phyloP scores from a whole-genome alignment of 371 early-diverging fungal species.

The Mortierella sp. region DNA sequence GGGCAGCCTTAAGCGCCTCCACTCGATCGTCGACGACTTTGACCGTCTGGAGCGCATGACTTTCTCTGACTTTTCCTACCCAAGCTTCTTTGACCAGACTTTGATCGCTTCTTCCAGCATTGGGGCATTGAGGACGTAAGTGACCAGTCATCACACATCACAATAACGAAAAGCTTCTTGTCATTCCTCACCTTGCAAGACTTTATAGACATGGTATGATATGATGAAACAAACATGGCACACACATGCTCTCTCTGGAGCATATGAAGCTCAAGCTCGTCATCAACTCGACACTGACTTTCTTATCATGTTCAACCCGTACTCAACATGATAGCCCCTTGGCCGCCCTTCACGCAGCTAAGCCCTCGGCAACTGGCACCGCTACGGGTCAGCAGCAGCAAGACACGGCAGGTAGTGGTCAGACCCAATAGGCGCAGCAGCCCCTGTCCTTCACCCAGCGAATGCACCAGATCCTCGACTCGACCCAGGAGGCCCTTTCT shows the following conservation, averaged over 20 bases:
- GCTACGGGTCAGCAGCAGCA: not conserved
- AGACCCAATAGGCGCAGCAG: not conserved
- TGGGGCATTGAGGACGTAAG: not conserved
- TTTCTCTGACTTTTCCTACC: not conserved
- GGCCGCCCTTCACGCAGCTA: not conserved
- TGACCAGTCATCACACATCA: not conserved
- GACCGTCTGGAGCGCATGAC: conserved; percentile 6
- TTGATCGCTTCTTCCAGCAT: not conserved
- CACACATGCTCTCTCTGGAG: too few relatives aligned
- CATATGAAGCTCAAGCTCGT: too few relatives aligned
- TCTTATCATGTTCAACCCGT: too few relatives aligned
- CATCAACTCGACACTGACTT: not conserved
- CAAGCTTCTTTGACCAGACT: conserved; percentile 8
- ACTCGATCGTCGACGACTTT: not conserved
- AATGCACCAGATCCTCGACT: not conserved
- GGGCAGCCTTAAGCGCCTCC: not conserved
- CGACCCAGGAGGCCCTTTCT: conserved; percentile 1
- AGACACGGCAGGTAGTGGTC: not conserved
- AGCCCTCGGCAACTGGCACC: not conserved
- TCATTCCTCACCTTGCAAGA: too few relatives aligned
- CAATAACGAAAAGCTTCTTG: too few relatives aligned
- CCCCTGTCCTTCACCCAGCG: not conserved
- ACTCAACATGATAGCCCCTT: too few relatives aligned
- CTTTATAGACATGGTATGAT: too few relatives aligned
- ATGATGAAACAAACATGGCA: not conserved